Base-by-base conservation (phyloP, 2,329 filamentous ascomycete genomes). In the Nemania bipapillata region DNA sequence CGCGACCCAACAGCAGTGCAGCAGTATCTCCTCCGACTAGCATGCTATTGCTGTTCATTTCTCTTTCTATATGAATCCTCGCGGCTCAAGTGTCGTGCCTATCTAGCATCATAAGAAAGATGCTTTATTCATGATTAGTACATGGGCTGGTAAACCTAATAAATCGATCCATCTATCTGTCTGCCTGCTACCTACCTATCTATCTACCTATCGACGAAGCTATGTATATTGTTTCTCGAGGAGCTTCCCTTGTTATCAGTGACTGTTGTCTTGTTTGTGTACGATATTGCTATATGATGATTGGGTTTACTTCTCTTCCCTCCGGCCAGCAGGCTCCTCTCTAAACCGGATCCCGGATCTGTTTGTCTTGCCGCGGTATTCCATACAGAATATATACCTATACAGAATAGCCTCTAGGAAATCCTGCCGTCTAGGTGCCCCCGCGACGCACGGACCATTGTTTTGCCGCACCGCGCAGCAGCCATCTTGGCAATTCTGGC, bases 401-500 rank as follows among this genome's bases (percentile, higher is more conserved):
- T 28, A 24, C 47, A 3, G 22, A 11, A 35, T 50, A 45, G 40
- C 40, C 40, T 45, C 22, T 30, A 53, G 45, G n/a, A 26, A n/a
- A 52, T 58, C 20, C 26, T 20, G 40, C 56, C 30, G 22, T 60
- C 40, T 20, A n/a, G 40, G 58, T 53, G 47, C 53, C 61, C 53
- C 40, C 61, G 30, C 53, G 20, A n/a, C 22, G 52, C 66, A 67
- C 66, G 69, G 66, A 63, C 66, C 56, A 66, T 54, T 47, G 52
- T 71, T 71, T 66, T 28, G 32, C 69, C 69, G 69, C 45, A 32
- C 66, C 69, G 61, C 15, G 35, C 28, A 35, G 57, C 56, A 35
- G 57, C 56, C 50, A 50, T 52, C 58, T 66, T 57, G 40, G 60
- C 65, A 11, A 20, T 54, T 24, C 26, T 54, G 28, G 50, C 17